Conservation (phyloP, 2,329 filamentous ascomycete species). For the Pestalotiopsis sp. region DNA sequence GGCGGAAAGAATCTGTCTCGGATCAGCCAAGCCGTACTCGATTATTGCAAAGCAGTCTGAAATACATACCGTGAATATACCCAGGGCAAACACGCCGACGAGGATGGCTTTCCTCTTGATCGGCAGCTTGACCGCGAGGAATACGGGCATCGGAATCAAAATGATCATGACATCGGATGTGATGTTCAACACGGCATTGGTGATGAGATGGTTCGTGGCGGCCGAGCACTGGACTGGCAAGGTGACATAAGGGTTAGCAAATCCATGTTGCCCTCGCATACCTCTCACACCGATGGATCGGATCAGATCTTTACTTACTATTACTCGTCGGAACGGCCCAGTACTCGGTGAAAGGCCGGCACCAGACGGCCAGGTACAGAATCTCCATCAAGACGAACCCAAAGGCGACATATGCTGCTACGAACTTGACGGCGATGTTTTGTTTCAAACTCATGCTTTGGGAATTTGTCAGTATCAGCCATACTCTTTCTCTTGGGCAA, state of each 20-base stretch:
- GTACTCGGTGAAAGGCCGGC: constrained; percentile 57
- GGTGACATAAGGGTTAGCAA: background rate
- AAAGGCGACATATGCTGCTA: constrained; percentile 43
- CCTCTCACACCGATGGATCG: background rate
- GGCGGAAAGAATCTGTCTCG: constrained; percentile 50
- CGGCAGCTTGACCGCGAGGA: constrained; percentile 52
- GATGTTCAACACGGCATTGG: constrained; percentile 62
- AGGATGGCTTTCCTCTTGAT: constrained; percentile 57
- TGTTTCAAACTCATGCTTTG: constrained; percentile 12
- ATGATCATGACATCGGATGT: constrained; percentile 64
- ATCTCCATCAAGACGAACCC: constrained; percentile 56
- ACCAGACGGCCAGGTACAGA: constrained; percentile 54
- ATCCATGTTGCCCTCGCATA: background rate
- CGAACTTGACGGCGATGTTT: constrained; percentile 47
- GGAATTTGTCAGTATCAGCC: background rate
- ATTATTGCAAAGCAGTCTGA: background rate
- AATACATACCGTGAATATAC: constrained; percentile 46
- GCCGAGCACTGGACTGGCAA: constrained; percentile 57
- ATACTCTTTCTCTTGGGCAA: background rate
- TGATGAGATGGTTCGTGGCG: constrained; percentile 59
- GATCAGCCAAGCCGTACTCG: background rate
- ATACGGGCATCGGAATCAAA: constrained; percentile 55
- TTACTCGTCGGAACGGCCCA: constrained; percentile 59
- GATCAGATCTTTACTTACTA: constrained; percentile 34
- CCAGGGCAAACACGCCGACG: constrained; percentile 46